Evolutionary conservation across 1,284 basidiomycete genomes (phyloP), one percentile per base, ranked within the genome.

Genomic region (Limonomyces culmigenus): DNA sequence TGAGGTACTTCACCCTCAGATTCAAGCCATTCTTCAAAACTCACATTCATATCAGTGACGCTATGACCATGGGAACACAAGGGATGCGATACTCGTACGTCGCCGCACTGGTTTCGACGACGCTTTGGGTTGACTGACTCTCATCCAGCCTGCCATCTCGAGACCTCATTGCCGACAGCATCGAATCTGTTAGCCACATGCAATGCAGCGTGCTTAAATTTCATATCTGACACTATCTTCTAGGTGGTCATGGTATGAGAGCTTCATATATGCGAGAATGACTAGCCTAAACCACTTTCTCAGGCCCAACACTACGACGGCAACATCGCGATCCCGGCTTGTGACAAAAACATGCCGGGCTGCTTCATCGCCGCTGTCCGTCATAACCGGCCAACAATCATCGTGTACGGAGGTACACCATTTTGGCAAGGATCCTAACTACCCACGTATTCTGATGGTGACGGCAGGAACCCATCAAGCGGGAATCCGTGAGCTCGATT

Each of bases 271-370:
- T 19, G 13, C 33, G 11, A 36, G 19, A 17, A 15, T 23, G 18
- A 20, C 19, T 15, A 32, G 3, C 11, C 31, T 18, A 6, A 12
- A 16, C 8, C 39, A 35, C n/a, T n/a, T 15, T 30, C 20, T 4
- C 40, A 80, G 77, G 81, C 79, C 12, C 81, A 86, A 64, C 74
- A 85, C 52, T 83, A 89, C 47, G 85, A 89, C 43, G 85, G 68
- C n/a, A 85, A 85, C 47, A 84, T 89, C 41, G 70, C 78, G 3
- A 65, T 83, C 41, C 83, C 77, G 19, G 80, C 78, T 43, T 91
- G 86, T 46, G 87, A 93, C 59, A 93, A 92, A 60, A 91, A 91
- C 52, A 91, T 89, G 85, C 88, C 88, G 12, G 88, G 85, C 16
- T 81, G 78, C 44, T 62, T 91, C 41, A 88, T 91, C 50, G 87